These are phyloP conservation scores for Podospora comata DNA, from an alignment of 495 filamentous ascomycete species.

Conservation along the genomic window DNA sequence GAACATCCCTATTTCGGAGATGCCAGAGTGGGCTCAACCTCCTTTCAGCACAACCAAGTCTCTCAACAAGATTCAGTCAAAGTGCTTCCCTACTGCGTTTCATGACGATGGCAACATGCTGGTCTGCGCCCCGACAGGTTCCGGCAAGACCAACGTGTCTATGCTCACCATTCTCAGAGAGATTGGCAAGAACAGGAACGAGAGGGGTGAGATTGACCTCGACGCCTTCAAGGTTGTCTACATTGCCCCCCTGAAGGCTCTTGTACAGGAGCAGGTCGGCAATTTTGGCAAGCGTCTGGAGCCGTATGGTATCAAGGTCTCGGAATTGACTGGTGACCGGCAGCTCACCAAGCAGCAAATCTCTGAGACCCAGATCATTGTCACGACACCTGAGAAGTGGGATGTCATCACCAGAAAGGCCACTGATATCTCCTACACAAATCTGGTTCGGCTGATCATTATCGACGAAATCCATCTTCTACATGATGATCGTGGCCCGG, in stretches of 20 bases:
- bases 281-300: constrained; percentile 91
- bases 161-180: constrained; percentile 96
- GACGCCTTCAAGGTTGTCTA: constrained; percentile 98
- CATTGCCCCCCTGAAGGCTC: constrained; percentile 87
- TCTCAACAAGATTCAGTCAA: constrained; percentile 92
- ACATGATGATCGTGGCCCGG: constrained; percentile 95
- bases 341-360: constrained; percentile 99
- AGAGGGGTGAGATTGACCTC: constrained; percentile 84
- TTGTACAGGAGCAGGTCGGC: constrained; percentile 95
- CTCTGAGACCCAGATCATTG: constrained; percentile 94
- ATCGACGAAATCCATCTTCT: constrained; percentile 98
- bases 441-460: constrained; percentile 88
- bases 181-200: constrained; percentile 90
- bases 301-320: constrained; percentile 85
- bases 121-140: constrained; percentile 94
- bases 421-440: constrained; percentile 94
- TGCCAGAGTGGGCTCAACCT: constrained; percentile 86
- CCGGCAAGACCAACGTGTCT: constrained; percentile 97
- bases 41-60: constrained; percentile 76
- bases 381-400: constrained; percentile 98
- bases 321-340: constrained; percentile 93
- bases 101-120: constrained; percentile 96
- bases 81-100: constrained; percentile 87
- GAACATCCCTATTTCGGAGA: constrained; percentile 73
- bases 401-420: constrained; percentile 99